Base-by-base conservation (phyloP, 495 filamentous ascomycete species). In the Daldinia decipiens region DNA sequence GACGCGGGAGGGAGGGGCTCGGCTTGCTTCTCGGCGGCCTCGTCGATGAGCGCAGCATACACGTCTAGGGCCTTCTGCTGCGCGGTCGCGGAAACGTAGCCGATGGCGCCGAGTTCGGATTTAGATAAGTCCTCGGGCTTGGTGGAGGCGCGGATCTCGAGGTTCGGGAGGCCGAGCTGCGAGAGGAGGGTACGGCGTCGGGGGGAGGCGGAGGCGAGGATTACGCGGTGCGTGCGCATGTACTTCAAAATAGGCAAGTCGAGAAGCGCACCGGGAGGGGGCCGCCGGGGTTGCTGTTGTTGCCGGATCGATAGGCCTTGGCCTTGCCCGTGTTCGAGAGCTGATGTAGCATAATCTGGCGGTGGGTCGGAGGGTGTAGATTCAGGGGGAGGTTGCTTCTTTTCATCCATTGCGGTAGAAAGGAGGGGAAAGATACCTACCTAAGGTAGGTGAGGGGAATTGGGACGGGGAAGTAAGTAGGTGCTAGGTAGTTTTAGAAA, bases 1-100 rank as follows among this genome's bases (percentile, higher is more conserved):
- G 47, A 27, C 52, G 40, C 32, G 50, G 58, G 12, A 0, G 56
- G 19, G 0, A 27, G 21, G 11, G 55, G 31, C 13, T 68, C 47
- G 36, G 57, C 12, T 21, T 62, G 62, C 21, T 72, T 62, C 3
- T 65, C 73, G 7, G 57, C 74, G 19, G 81, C 75, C 61, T 89
- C 88, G 62, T 89, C 79, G 54, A 94, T 82, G 43, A 90, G 88
- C 15, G 83, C 78, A 13, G 81, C 74, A 84, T 99, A 99, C 6
- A 98, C 93, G 26, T 88, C 83, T 19, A 90, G 83, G 31, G 89
- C 89, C 77, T 98, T 99, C 71, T 90, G 87, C 2, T 85, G 87
- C 1, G 95, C 96, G 13, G 96, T 99, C 32, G 88, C 86, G 1
- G 94, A 85, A 5, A 97, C 95, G 83, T 99, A 99, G 76, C 94